Conservation (phyloP, 495 filamentous ascomycete genomes). For the Aspergillus coremiiformis region DNA sequence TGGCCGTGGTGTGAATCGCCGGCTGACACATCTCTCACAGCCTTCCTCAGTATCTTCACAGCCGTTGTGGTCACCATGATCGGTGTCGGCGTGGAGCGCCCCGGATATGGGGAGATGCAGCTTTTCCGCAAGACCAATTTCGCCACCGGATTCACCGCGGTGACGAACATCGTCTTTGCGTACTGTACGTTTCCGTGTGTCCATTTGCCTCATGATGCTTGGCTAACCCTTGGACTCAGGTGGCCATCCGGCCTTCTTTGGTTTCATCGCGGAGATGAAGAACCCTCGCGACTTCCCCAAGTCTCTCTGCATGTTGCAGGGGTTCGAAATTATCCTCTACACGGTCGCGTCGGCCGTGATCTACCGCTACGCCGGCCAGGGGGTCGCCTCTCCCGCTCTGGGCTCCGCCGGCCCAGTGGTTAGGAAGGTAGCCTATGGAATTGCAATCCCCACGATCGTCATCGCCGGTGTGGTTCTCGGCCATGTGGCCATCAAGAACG, state of each 20-base stretch:
- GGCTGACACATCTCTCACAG: neutral
- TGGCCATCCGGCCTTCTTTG: conserved; percentile 63
- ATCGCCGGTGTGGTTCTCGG: conserved; percentile 51
- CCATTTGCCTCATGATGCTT: too few relatives aligned
- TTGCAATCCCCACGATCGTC: conserved; percentile 62
- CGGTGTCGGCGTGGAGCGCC: conserved; percentile 44
- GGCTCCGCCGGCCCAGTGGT: conserved; percentile 54
- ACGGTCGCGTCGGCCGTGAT: conserved; percentile 39
- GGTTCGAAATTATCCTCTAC: conserved; percentile 59
- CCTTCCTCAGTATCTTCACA: conserved; percentile 56
- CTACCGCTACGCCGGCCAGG: conserved; percentile 60
- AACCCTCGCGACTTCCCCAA: conserved; percentile 57
- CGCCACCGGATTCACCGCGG: conserved; percentile 26
- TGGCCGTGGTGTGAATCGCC: neutral
- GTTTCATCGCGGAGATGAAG: conserved; percentile 68
- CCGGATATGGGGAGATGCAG: conserved; percentile 12
- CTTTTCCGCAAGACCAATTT: conserved; percentile 21
- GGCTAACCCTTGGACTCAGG: too few relatives aligned
- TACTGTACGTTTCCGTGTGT: conserved; percentile 20
- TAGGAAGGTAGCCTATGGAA: conserved; percentile 63
- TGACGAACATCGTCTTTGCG: conserved; percentile 34
- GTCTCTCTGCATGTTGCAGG: conserved; percentile 53
- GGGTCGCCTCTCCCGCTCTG: conserved; percentile 62
- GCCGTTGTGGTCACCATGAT: conserved; percentile 70
- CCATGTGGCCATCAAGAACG: conserved; percentile 51